Conservation (phyloP, 2,329 filamentous ascomycete species). For the Hirsutella minnesotensis region DNA sequence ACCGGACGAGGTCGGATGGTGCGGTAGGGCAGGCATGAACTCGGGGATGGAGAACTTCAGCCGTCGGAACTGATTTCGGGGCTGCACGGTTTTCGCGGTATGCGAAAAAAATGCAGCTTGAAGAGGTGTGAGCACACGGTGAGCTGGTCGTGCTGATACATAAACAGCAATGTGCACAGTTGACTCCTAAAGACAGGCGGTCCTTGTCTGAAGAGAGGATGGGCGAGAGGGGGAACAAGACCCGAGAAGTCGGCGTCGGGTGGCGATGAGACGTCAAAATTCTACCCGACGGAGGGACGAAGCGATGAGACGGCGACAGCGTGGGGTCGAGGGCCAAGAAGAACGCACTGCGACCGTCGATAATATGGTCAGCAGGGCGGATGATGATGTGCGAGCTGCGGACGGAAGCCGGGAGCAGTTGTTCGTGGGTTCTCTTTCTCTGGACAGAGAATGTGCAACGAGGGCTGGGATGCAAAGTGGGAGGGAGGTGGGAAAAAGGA, state of each 20-base stretch:
- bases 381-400: background rate
- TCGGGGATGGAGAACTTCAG: conserved; percentile 47
- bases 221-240: background rate
- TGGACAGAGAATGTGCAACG: conserved; percentile 1
- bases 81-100: conserved; percentile 88
- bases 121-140: conserved; percentile 91
- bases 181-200: conserved; percentile 19
- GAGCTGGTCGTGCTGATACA: conserved; percentile 92
- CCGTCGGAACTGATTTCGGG: conserved; percentile 84
- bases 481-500: conserved; percentile 10
- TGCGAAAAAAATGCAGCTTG: conserved; percentile 96
- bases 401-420: background rate
- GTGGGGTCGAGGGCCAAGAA: background rate
- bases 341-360: too few species aligned
- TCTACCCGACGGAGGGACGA: background rate
- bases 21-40: conserved; percentile 47
- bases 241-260: background rate
- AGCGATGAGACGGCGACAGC: too few species aligned
- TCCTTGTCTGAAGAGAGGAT: background rate
- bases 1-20: conserved; percentile 32
- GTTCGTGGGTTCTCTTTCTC: conserved; percentile 1
- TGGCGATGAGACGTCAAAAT: background rate
- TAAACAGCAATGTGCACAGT: conserved; percentile 54
- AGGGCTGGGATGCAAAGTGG: conserved; percentile 6
- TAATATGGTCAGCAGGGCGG: conserved; percentile 5